Conservation (phyloP, 192 early-diverging fungal genomes). For the Glomus cerebriforme region DNA sequence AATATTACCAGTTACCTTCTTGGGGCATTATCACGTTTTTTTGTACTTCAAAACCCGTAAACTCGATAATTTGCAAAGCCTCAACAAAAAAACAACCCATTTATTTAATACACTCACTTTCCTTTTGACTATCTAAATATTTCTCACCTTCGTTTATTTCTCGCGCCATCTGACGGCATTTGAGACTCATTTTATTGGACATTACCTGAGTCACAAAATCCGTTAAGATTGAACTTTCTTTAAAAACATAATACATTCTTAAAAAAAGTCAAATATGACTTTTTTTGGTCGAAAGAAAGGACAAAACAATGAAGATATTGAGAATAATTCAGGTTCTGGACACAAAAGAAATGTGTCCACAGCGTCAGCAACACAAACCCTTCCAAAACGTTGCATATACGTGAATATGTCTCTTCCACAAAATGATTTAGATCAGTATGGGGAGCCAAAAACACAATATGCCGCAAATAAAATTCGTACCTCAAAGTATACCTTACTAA, state of each 20-base stretch:
- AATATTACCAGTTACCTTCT: neutral
- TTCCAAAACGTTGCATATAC: conserved; percentile 41
- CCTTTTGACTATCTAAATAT: neutral
- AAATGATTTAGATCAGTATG: conserved; percentile 33
- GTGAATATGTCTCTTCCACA: conserved; percentile 40
- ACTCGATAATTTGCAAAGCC: neutral
- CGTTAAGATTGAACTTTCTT: neutral
- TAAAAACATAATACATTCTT: neutral
- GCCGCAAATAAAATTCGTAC: conserved; percentile 79
- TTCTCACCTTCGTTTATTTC: neutral
- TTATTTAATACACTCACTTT: neutral
- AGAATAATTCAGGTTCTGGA: neutral
- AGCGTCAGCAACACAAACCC: conserved; percentile 34
- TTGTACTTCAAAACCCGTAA: neutral
- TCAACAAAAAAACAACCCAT: neutral
- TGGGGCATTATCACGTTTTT: neutral
- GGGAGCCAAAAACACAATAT: conserved; percentile 40
- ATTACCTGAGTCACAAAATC: neutral
- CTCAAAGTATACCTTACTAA: conserved; percentile 86
- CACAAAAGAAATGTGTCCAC: conserved; percentile 29
- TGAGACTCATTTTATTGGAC: neutral
- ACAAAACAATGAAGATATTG: neutral
- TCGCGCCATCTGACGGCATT: neutral
- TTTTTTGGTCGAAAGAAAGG: neutral
- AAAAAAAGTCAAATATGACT: neutral